phyloP scores from a whole-genome alignment of 768 basidiomycete species.

The Gloeophyllum trabeum region DNA sequence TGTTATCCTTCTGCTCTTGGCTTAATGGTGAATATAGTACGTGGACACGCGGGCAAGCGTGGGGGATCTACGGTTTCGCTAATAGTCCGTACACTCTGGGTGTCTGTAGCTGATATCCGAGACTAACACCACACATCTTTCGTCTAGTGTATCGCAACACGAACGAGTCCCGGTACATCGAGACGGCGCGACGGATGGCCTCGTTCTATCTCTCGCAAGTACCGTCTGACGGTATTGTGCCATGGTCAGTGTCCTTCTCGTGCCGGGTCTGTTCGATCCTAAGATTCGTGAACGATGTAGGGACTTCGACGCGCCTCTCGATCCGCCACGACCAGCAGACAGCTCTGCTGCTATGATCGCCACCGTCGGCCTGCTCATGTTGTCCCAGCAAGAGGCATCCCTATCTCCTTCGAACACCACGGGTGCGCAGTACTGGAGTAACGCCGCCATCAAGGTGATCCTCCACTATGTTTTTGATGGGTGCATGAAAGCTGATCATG shows the following conservation, averaged over 20 bases:
- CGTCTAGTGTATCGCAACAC: slow-evolving; percentile 49
- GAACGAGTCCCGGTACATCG: slow-evolving; percentile 34
- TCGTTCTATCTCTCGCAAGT: slow-evolving; percentile 48
- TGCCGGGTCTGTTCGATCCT: background rate
- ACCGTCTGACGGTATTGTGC: slow-evolving; percentile 51
- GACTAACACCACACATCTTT: background rate
- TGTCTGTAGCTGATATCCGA: too few species aligned
- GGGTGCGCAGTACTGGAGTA: slow-evolving; percentile 27
- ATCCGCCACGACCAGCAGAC: slow-evolving; percentile 51
- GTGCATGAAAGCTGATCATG: too few species aligned
- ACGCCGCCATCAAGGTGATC: slow-evolving; percentile 40
- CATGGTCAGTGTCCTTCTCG: slow-evolving; percentile 34
- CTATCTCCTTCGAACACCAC: slow-evolving; percentile 16
- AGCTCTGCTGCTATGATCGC: slow-evolving; percentile 61
- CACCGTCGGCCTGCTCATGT: slow-evolving; percentile 44
- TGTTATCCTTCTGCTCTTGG: background rate
- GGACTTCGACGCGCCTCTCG: slow-evolving; percentile 63
- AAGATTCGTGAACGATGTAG: slow-evolving; percentile 20
- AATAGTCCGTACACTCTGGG: slow-evolving; percentile 35
- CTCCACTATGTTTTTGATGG: background rate
- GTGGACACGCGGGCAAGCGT: slow-evolving; percentile 66
- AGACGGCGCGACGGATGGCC: slow-evolving; percentile 49
- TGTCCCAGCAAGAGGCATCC: slow-evolving; percentile 31
- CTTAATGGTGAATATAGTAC: slow-evolving; percentile 29
- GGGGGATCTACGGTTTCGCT: slow-evolving; percentile 61